Conservation (phyloP, 1,284 basidiomycete species). For the Farysia itapuensis region DNA sequence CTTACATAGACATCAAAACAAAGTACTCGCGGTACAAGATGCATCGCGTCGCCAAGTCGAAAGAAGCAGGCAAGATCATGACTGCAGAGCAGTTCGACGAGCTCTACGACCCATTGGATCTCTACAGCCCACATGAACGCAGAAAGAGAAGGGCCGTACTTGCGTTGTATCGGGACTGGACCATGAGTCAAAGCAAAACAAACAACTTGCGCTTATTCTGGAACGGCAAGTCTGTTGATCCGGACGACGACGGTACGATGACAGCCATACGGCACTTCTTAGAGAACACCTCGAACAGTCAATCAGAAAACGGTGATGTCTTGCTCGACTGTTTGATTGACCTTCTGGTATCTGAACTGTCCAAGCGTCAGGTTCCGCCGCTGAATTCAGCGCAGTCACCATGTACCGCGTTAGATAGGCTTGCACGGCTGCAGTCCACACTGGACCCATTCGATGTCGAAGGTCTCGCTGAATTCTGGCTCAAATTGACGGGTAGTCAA, state of each 20-base stretch:
- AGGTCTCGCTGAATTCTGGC: constrained; percentile 64
- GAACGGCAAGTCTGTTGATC: constrained; percentile 13
- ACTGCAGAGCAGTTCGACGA: constrained; percentile 7
- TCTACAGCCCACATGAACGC: constrained; percentile 9
- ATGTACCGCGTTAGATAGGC: constrained; percentile 65
- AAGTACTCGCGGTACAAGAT: constrained; percentile 26
- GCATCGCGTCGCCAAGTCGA: constrained; percentile 15
- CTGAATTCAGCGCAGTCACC: too few species aligned
- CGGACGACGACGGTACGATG: constrained; percentile 4
- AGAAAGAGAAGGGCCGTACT: constrained; percentile 16
- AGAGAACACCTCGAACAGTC: background rate
- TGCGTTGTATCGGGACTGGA: constrained; percentile 23
- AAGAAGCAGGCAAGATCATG: background rate
- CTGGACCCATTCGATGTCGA: constrained; percentile 83
- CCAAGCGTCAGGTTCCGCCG: background rate
- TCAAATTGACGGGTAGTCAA: constrained; percentile 9
- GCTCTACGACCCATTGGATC: constrained; percentile 33
- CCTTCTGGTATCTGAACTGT: constrained; percentile 4
- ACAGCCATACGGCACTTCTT: constrained; percentile 2
- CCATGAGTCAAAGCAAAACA: constrained; percentile 6
- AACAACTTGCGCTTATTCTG: constrained; percentile 35
- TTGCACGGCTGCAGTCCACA: constrained; percentile 72
- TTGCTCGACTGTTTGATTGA: constrained; percentile 2
- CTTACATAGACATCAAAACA: constrained; percentile 24
- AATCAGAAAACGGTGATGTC: background rate